Percentiles rank a stretch among this genome's conserved stretches.
Evolutionary conservation across 371 early-diverging fungal species (phyloP).

Genomic region (Syncephalastrum sp.): DNA sequence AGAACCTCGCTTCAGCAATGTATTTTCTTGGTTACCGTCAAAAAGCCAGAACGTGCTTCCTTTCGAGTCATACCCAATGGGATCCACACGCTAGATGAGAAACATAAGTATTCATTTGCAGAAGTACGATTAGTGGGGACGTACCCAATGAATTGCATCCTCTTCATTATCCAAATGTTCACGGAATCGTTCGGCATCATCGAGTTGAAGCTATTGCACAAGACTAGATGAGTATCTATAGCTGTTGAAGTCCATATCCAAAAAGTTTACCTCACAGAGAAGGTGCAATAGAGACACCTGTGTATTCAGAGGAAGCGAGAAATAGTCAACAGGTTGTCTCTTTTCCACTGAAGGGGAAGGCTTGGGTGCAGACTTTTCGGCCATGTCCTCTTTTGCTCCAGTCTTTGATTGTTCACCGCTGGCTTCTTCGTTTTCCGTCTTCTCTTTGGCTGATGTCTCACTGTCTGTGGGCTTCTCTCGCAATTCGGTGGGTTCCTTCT

Average conservation of each 20-base stretch:
- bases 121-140: not conserved
- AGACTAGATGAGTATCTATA: constrained; percentile 13
- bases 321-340: constrained; percentile 28
- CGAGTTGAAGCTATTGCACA: constrained; percentile 63
- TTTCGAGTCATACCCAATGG: constrained; percentile 66
- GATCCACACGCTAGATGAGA: constrained; percentile 64
- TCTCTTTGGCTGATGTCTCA: not conserved
- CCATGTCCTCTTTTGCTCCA: no score
- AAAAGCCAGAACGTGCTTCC: constrained; percentile 76
- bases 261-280: constrained; percentile 43
- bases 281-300: constrained; percentile 45
- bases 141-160: constrained; percentile 67
- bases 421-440: constrained; percentile 7
- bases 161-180: constrained; percentile 55
- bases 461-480: not conserved
- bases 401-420: not conserved
- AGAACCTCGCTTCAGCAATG: not conserved
- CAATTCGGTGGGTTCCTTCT: constrained; percentile 1
- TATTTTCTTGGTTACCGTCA: constrained; percentile 54
- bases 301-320: constrained; percentile 37
- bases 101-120: no score
- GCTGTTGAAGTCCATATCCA: not conserved
- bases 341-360: constrained; percentile 4
- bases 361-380: not conserved
- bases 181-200: constrained; percentile 64